A percentile compares a stretch with the other conserved stretches of the same genome.
These are phyloP conservation scores for Wickerhamiella qilinensis DNA, from an alignment of 805 yeast genomes.

Conservation along the genomic window DNA sequence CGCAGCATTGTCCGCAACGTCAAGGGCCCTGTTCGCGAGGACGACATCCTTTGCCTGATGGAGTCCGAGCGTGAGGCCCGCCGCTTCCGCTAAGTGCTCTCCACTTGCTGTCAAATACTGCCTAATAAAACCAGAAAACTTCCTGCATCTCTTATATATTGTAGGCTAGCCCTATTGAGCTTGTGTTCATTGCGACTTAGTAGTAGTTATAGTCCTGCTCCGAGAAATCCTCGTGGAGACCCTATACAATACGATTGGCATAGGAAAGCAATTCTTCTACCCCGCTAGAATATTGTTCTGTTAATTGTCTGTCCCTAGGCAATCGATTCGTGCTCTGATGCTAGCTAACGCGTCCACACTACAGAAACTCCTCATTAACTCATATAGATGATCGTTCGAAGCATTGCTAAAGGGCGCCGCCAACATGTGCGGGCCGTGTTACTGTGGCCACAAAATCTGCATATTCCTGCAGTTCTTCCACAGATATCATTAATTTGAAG, in stretches of 20 bases:
- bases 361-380: too few species aligned
- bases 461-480: conserved; percentile 80
- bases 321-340: too few species aligned
- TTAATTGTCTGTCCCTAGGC: too few species aligned
- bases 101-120: neutral
- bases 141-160: conserved; percentile 1
- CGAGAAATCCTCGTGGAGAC: too few species aligned
- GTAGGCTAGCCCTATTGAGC: neutral
- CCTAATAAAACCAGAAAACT: neutral
- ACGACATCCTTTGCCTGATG: conserved; percentile 97
- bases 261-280: too few species aligned
- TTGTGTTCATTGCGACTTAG: too few species aligned
- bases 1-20: conserved; percentile 96
- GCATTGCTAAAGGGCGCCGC: too few species aligned
- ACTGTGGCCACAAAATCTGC: conserved; percentile 47
- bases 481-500: conserved; percentile 71
- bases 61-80: conserved; percentile 99
- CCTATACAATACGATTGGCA: too few species aligned
- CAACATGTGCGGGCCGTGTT: neutral
- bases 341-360: too few species aligned
- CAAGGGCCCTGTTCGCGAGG: conserved; percentile 95
- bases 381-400: too few species aligned
- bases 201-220: too few species aligned
- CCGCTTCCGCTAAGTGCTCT: conserved; percentile 26
- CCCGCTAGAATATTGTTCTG: too few species aligned